phyloP scores from a whole-genome alignment of 2,329 filamentous ascomycete genomes.

The Cytospora schulzeri region DNA sequence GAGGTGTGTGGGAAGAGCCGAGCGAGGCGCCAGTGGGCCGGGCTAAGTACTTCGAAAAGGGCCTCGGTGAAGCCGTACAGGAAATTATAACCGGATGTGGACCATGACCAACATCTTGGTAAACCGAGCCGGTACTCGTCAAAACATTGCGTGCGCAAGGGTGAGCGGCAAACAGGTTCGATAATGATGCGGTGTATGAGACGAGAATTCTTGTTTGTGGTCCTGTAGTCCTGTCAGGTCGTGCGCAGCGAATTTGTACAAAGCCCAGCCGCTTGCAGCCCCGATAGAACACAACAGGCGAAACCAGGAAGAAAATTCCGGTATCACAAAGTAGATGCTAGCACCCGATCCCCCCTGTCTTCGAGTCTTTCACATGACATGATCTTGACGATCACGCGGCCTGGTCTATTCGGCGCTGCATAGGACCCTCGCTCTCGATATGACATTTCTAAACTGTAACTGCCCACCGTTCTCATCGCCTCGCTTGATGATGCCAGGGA shows the following conservation, averaged over 20 bases:
- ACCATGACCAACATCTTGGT: conserved; percentile 4
- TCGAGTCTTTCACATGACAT: conserved; percentile 10
- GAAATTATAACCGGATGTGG: conserved; percentile 9
- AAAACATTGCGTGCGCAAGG: background rate
- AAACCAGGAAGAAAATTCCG: background rate
- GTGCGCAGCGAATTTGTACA: background rate
- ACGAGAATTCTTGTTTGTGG: background rate
- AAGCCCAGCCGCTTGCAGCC: background rate
- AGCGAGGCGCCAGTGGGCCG: background rate
- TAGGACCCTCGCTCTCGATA: conserved; percentile 67
- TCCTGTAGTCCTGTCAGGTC: conserved; percentile 2
- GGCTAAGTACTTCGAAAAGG: background rate
- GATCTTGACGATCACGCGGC: conserved; percentile 8
- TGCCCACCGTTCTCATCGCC: conserved; percentile 67
- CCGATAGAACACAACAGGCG: background rate
- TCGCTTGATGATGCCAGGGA: conserved; percentile 65
- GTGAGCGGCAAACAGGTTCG: background rate
- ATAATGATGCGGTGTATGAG: background rate
- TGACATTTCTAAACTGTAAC: conserved; percentile 62
- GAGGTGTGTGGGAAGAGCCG: background rate
- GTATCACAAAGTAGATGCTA: background rate
- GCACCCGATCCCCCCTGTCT: background rate
- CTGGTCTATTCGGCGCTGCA: conserved; percentile 51
- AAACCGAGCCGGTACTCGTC: background rate
- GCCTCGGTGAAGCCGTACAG: conserved; percentile 11